Evolutionary conservation across 371 early-diverging fungal species (phyloP), one percentile per base, ranked within the genome.

Genomic region (Actinomortierella wolfii): DNA sequence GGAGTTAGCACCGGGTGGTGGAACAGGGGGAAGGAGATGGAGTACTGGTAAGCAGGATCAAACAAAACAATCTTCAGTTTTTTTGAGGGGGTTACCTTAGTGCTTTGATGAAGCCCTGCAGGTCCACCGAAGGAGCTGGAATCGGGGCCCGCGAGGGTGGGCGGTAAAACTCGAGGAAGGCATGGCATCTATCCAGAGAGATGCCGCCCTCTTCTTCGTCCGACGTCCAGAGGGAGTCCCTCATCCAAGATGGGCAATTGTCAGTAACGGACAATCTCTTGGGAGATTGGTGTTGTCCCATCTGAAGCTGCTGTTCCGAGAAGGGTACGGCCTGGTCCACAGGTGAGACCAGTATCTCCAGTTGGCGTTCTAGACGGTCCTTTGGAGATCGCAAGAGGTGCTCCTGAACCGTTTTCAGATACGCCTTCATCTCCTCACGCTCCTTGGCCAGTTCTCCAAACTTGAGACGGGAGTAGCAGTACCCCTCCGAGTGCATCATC

Each of bases 321-420:
- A n/a, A n/a, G n/a, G n/a, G n/a, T n/a, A n/a, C n/a, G n/a, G n/a
- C n/a, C n/a, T n/a, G n/a, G n/a, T n/a, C n/a, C n/a, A n/a, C n/a
- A n/a, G n/a, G n/a, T n/a, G n/a, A n/a, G n/a, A n/a, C 20, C 29
- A 75, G 44, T 18, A 57, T 63, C 34, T 53, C 57, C 24, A 66
- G 41, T 28, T 60, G 51, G 11, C 66, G 60, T 21, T 54, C 59
- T 17, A 62, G 50, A 34, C 54, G 61, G 8, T 71, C 55, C 5
- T 48, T 56, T 44, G 61, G 71, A 3, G 75, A 64, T 28, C 59
- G 62, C 48, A 78, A 67, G 9, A 78, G 59, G 42, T 61, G 59
- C 24, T 78, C 70, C 29, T 78, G 76, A 20, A 70, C 78, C 11
- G 75, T 34, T 3, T 62, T 25, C 34, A 78, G 51, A 39, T 78